Evolutionary conservation across 2,329 filamentous ascomycete species (phyloP).

Genomic region (Calonectria multiphialidica): DNA sequence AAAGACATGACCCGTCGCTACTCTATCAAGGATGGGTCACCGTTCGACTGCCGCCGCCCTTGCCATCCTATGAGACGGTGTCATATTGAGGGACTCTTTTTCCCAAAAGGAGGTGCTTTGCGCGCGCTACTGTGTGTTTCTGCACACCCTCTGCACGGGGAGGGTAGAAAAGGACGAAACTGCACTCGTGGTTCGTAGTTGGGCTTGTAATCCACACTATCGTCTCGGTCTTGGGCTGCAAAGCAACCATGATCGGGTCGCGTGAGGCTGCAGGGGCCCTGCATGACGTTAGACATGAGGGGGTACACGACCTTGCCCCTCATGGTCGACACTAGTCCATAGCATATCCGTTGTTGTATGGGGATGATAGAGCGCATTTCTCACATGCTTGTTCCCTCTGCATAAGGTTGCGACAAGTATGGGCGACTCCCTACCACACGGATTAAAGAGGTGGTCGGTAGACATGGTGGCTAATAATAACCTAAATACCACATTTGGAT

Average conservation of each 20-base stretch:
- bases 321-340: not conserved
- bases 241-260: constrained; percentile 12
- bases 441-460: not conserved
- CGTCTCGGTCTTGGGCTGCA: constrained; percentile 11
- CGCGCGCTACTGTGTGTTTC: constrained; percentile 4
- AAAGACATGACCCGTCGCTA: not conserved
- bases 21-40: not conserved
- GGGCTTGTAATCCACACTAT: not conserved
- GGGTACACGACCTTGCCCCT: not conserved
- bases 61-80: not conserved
- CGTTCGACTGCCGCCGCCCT: not conserved
- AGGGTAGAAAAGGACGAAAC: not conserved
- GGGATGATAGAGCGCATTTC: not conserved
- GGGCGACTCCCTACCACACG: not conserved
- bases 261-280: constrained; percentile 23
- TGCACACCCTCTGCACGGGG: not conserved
- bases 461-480: not conserved
- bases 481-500: not conserved
- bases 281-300: constrained; percentile 24
- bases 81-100: not conserved
- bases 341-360: not conserved
- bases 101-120: not conserved
- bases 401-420: not conserved
- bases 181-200: constrained; percentile 6
- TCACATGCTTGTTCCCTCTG: not conserved